A percentile compares a stretch with the other conserved stretches of the same genome.
phyloP scores from a whole-genome alignment of 805 yeast species.

The Yueomyces sp. region DNA sequence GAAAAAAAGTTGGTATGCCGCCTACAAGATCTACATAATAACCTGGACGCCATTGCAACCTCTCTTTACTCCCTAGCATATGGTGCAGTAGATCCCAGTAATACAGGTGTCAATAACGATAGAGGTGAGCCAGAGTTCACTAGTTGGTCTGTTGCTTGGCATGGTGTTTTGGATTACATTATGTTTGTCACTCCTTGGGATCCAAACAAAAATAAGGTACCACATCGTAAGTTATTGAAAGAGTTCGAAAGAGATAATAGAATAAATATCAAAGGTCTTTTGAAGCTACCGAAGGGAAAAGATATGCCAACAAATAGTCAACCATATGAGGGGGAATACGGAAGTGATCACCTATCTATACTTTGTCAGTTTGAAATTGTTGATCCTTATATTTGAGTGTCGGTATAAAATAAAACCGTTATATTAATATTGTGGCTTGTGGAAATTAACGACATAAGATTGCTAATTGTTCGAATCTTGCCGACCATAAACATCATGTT shows the following conservation, averaged over 20 bases:
- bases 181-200: constrained; percentile 47
- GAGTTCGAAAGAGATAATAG: constrained; percentile 30
- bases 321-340: constrained; percentile 68
- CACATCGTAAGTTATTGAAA: constrained; percentile 25
- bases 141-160: constrained; percentile 85
- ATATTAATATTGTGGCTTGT: too few relatives aligned
- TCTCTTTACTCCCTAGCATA: constrained; percentile 66
- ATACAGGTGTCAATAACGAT: constrained; percentile 47
- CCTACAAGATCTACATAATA: constrained; percentile 43
- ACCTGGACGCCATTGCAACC: constrained; percentile 40
- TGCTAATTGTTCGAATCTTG: too few relatives aligned
- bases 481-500: too few relatives aligned
- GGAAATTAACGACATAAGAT: too few relatives aligned
- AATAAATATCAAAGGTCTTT: constrained; percentile 35
- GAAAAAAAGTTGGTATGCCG: constrained; percentile 30
- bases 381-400: not conserved
- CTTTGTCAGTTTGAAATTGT: constrained; percentile 42
- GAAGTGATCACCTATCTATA: constrained; percentile 81
- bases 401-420: too few relatives aligned
- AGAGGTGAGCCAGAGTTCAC: constrained; percentile 71
- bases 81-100: constrained; percentile 44
- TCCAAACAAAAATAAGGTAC: constrained; percentile 14
- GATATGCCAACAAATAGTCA: constrained; percentile 79
- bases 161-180: constrained; percentile 77
- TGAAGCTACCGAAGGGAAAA: constrained; percentile 52